Evolutionary conservation across 1,284 basidiomycete species (phyloP), one percentile per base, ranked within the genome.

Genomic region (Fistulina hepatica): DNA sequence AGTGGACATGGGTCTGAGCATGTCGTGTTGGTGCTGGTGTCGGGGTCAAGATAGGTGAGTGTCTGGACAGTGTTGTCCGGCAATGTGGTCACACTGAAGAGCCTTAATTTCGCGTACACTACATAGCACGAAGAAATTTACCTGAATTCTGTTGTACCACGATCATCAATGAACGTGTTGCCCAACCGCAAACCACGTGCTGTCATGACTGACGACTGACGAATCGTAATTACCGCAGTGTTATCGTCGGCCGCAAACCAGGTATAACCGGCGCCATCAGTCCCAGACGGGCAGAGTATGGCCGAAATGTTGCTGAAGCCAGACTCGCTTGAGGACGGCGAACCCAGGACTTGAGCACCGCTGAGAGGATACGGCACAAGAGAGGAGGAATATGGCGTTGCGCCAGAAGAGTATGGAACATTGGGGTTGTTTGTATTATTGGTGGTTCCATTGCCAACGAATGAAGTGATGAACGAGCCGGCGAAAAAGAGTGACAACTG

Each of bases 91-190:
- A 91, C 63, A 48, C 88, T 92, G 47, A 34, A 45, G 46, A 44
- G 41, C 36, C 36, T 17, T 30, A 34, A 22, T 42, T 42, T 34
- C 25, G 16, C 4, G 22, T 21, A 7, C 36, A 34, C 9, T 30
- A 33, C 30, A 35, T 25, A 10, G n/a, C 10, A 33, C 19, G 28
- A 38, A 22, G 34, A 45, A 38, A 58, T 73, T 41, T 54, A 92
- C 89, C 73, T 83, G 58, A 98, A 98, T 2, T 67, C 72, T 13
- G 75, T 84, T 1, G 92, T 92, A 15, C 89, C 84, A 44, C 84
- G 78, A 32, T 79, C 76, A 34, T 72, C 63, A 44, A 79, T 66
- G 55, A 92, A 88, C 1, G 90, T 92, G 62, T 98, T 97, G 21
- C 89, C 91, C 26, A 98, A 63, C 30, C 94, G 77, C 33, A 97